Percentiles rank a stretch among this genome's conserved stretches.
Evolutionary conservation across 2,329 filamentous ascomycete species (phyloP).

Genomic region (Xylaria sp.): DNA sequence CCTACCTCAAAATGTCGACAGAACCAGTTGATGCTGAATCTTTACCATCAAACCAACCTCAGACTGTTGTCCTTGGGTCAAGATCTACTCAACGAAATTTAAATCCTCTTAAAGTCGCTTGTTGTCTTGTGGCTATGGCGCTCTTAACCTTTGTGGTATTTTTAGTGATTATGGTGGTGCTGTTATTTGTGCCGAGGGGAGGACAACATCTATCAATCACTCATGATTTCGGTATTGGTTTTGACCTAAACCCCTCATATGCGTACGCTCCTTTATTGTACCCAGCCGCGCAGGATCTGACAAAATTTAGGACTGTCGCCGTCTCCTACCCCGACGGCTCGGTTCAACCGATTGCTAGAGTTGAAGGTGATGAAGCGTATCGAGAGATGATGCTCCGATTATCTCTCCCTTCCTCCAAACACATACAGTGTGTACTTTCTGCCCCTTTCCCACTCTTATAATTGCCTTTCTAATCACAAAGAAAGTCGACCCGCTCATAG

Average conservation of each 20-base stretch:
- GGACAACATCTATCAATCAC: slow-evolving; percentile 27
- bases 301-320: slow-evolving; percentile 33
- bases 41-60: neutral
- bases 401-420: slow-evolving; percentile 34
- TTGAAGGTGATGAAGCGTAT: slow-evolving; percentile 33
- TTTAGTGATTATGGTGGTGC: slow-evolving; percentile 21
- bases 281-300: slow-evolving; percentile 20
- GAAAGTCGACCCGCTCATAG: slow-evolving; percentile 24
- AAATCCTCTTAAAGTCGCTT: slow-evolving; percentile 22
- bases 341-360: slow-evolving; percentile 29
- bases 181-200: slow-evolving; percentile 24
- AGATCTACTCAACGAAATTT: slow-evolving; percentile 12
- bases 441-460: neutral
- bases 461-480: slow-evolving; percentile 22
- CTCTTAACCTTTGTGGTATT: slow-evolving; percentile 25
- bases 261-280: slow-evolving; percentile 23
- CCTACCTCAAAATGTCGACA: slow-evolving; percentile 7
- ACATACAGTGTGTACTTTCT: slow-evolving; percentile 32
- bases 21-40: neutral
- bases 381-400: slow-evolving; percentile 36
- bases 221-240: slow-evolving; percentile 35
- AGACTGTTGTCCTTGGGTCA: neutral
- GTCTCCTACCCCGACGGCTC: slow-evolving; percentile 37
- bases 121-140: slow-evolving; percentile 20
- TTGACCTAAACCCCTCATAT: slow-evolving; percentile 37